Evolutionary conservation across 2,329 filamentous ascomycete genomes (phyloP).

Genomic region (Fusarium nematophilum): DNA sequence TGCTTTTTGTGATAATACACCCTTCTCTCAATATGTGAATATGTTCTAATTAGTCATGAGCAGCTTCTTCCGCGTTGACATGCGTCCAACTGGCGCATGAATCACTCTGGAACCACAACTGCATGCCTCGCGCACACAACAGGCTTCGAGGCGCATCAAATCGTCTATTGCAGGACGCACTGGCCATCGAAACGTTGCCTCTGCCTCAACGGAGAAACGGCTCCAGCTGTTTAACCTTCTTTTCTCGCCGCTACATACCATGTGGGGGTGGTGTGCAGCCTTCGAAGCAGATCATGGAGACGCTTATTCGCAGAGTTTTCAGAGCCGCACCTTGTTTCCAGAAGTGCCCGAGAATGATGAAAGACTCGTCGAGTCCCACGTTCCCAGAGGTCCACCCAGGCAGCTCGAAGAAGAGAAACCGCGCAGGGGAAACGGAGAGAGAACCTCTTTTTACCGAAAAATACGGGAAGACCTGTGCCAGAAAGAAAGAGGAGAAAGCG

Average conservation of each 20-base stretch:
- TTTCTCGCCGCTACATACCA: slow-evolving; percentile 15
- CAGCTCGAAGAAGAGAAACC: no score
- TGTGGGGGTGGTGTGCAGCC: slow-evolving; percentile 4
- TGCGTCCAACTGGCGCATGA: background rate
- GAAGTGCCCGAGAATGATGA: no score
- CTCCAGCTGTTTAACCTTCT: slow-evolving; percentile 40
- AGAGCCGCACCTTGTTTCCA: slow-evolving; percentile 20
- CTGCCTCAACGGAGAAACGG: background rate
- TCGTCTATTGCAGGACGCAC: background rate
- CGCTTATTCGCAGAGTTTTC: slow-evolving; percentile 5
- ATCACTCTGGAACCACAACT: background rate
- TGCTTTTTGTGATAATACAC: background rate
- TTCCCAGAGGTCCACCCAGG: no score
- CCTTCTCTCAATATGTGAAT: background rate
- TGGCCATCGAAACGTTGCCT: background rate
- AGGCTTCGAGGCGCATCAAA: background rate
- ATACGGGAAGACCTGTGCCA: background rate
- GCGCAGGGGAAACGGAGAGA: no score
- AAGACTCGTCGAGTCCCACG: no score
- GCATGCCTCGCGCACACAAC: background rate
- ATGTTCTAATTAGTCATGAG: slow-evolving; percentile 6
- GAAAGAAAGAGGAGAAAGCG: background rate
- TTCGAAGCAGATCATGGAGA: background rate
- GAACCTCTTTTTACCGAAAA: background rate
- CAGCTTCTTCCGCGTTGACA: background rate